Percentiles rank a stretch among this genome's conserved stretches.
Conservation (phyloP, 371 early-diverging fungal species). For the Dichotomocladium elegans region DNA sequence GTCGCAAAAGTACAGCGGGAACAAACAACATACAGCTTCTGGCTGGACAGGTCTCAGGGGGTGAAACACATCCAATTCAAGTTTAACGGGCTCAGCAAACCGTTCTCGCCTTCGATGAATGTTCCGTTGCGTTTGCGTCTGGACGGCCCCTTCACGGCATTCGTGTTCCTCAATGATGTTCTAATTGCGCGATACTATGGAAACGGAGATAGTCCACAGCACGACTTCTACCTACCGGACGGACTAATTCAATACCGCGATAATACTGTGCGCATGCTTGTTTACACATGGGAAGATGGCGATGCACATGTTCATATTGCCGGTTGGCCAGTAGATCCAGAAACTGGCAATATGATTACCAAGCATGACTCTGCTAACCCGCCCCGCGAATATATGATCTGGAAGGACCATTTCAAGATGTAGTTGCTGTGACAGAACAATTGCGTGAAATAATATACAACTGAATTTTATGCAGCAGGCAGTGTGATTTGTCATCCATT, state of each 20-base stretch:
- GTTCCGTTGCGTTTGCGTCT: slow-evolving; percentile 65
- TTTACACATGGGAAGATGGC: slow-evolving; percentile 41
- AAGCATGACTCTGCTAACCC: too few species aligned
- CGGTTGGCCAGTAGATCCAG: slow-evolving; percentile 41
- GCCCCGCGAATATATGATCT: too few species aligned
- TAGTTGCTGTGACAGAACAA: too few species aligned
- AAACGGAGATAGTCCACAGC: slow-evolving; percentile 69
- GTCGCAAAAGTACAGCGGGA: slow-evolving; percentile 8
- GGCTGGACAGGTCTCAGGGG: slow-evolving; percentile 21
- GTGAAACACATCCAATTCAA: slow-evolving; percentile 33
- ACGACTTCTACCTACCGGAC: slow-evolving; percentile 71
- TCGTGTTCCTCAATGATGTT: slow-evolving; percentile 58
- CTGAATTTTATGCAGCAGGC: too few species aligned
- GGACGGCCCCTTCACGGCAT: slow-evolving; percentile 62
- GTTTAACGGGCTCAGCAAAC: slow-evolving; percentile 32
- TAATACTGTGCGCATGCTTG: slow-evolving; percentile 30
- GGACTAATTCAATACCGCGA: slow-evolving; percentile 38
- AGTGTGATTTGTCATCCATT: too few species aligned
- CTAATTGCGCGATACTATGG: slow-evolving; percentile 73
- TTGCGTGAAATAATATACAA: too few species aligned
- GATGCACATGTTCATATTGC: slow-evolving; percentile 21
- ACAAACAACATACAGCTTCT: slow-evolving; percentile 5
- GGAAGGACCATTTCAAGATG: too few species aligned
- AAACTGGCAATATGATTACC: slow-evolving; percentile 9
- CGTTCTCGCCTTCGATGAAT: slow-evolving; percentile 6